Evolutionary conservation across 2,329 filamentous ascomycete species (phyloP).

Genomic region (Thielaviopsis musarum): DNA sequence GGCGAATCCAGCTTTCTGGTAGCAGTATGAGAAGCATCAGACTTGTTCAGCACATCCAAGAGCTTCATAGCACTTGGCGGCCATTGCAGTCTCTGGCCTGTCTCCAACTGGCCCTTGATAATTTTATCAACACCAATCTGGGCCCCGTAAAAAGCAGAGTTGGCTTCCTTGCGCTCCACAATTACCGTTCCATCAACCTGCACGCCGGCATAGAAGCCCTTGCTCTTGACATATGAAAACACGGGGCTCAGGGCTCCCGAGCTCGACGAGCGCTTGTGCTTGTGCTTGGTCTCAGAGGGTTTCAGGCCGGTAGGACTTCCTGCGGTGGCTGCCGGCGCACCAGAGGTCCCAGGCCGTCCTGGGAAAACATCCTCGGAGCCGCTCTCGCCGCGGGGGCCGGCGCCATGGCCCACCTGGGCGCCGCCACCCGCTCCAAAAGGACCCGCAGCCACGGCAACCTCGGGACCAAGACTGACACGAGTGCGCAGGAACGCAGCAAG

Average conservation of each 20-base stretch:
- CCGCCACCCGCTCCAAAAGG: slow-evolving; percentile 55
- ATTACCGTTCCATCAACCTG: slow-evolving; percentile 78
- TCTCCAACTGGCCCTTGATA: slow-evolving; percentile 23
- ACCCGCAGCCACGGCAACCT: slow-evolving; percentile 58
- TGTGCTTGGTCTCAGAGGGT: slow-evolving; percentile 13
- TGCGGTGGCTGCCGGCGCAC: slow-evolving; percentile 15
- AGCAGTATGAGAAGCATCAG: not conserved
- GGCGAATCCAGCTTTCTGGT: not conserved
- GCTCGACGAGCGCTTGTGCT: slow-evolving; percentile 10
- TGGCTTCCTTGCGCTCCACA: slow-evolving; percentile 75
- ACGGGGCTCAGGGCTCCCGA: slow-evolving; percentile 23
- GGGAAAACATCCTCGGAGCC: slow-evolving; percentile 6
- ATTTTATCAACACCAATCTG: slow-evolving; percentile 29
- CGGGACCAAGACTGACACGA: slow-evolving; percentile 60
- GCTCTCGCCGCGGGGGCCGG: slow-evolving; percentile 1
- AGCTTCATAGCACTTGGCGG: slow-evolving; percentile 1
- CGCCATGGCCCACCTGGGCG: slow-evolving; percentile 37
- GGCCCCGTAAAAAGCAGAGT: slow-evolving; percentile 71
- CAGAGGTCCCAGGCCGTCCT: not conserved
- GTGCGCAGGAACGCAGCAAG: slow-evolving; percentile 61
- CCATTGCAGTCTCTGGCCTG: slow-evolving; percentile 3
- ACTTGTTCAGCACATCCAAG: slow-evolving; percentile 1
- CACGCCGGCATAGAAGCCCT: slow-evolving; percentile 75
- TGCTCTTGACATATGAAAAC: slow-evolving; percentile 67
- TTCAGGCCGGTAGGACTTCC: slow-evolving; percentile 33